These are phyloP conservation scores for Schizonepeta tenuifolia DNA, from an alignment of 257 asterid genomes.

Conservation along the genomic window DNA sequence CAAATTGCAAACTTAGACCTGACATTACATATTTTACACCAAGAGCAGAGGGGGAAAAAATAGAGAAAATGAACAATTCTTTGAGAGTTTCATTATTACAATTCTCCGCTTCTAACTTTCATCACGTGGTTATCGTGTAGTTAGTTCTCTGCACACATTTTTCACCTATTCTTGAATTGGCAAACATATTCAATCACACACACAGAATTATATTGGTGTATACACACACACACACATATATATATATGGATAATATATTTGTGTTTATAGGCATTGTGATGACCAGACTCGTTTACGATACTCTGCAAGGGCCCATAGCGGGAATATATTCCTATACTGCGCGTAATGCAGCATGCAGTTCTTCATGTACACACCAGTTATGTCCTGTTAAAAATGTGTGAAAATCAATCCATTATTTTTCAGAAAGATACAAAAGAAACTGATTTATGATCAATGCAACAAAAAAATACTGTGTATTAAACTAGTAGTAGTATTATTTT, in stretches of 20 bases:
- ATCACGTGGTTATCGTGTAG: neutral
- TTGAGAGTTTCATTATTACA: neutral
- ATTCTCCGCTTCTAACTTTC: neutral
- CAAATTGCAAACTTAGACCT: neutral
- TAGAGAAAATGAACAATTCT: neutral
- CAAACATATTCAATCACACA: neutral
- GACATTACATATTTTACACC: conserved; percentile 19
- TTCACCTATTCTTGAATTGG: neutral
- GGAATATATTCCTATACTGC: conserved; percentile 64
- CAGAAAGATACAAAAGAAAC: neutral
- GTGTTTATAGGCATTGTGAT: conserved; percentile 38
- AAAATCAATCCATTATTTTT: neutral
- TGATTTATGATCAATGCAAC: neutral
- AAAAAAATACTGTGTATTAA: too few relatives aligned
- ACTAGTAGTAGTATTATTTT: too few relatives aligned
- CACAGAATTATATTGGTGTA: neutral
- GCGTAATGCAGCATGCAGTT: conserved; percentile 83
- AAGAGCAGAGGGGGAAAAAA: neutral
- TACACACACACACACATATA: neutral
- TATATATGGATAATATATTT: neutral
- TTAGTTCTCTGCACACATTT: neutral
- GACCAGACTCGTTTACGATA: conserved; percentile 72
- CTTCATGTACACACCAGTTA: conserved; percentile 75
- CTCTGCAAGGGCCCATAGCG: conserved; percentile 83
- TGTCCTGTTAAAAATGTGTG: conserved; percentile 48